phyloP scores from a whole-genome alignment of 2,329 filamentous ascomycete species.

The Xylariaceae sp. region DNA sequence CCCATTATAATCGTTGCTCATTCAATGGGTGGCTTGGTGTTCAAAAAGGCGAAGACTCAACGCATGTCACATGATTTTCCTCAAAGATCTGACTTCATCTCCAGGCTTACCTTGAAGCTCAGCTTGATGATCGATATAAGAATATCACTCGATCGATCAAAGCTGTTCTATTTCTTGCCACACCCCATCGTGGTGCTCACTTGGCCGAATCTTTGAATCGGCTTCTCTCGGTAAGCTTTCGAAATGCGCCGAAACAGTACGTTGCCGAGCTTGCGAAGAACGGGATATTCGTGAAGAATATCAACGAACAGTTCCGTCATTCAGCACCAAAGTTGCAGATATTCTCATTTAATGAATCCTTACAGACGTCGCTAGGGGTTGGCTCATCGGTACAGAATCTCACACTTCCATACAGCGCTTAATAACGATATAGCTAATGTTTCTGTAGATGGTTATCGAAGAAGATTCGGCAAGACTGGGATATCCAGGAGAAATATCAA shows the following conservation, averaged over 20 bases:
- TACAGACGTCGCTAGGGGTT: conserved; percentile 7
- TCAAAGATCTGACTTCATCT: neutral
- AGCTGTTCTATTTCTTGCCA: conserved; percentile 10
- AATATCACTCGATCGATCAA: conserved; percentile 1
- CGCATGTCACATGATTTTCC: neutral
- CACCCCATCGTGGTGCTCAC: conserved; percentile 10
- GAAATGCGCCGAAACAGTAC: conserved; percentile 8
- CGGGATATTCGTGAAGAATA: conserved; percentile 3
- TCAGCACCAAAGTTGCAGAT: conserved; percentile 9
- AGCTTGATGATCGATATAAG: conserved; percentile 4
- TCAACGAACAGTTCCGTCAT: conserved; percentile 14
- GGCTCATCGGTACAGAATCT: conserved; percentile 2
- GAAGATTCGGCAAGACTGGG: conserved; percentile 9
- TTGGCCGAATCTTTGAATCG: conserved; percentile 4
- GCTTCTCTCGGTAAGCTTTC: conserved; percentile 8
- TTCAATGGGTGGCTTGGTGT: conserved; percentile 15
- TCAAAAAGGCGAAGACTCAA: conserved; percentile 12
- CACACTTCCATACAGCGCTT: neutral
- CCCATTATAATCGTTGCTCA: conserved; percentile 11
- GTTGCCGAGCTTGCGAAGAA: conserved; percentile 7
- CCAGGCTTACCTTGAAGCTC: conserved; percentile 11
- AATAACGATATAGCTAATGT: neutral
- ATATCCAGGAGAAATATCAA: conserved; percentile 9
- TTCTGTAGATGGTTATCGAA: conserved; percentile 4
- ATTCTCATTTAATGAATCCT: conserved; percentile 14